Percentiles rank a stretch among this genome's conserved stretches.
Conservation (phyloP, 2,329 filamentous ascomycete species). For the Chaetoscypha palmicola region DNA sequence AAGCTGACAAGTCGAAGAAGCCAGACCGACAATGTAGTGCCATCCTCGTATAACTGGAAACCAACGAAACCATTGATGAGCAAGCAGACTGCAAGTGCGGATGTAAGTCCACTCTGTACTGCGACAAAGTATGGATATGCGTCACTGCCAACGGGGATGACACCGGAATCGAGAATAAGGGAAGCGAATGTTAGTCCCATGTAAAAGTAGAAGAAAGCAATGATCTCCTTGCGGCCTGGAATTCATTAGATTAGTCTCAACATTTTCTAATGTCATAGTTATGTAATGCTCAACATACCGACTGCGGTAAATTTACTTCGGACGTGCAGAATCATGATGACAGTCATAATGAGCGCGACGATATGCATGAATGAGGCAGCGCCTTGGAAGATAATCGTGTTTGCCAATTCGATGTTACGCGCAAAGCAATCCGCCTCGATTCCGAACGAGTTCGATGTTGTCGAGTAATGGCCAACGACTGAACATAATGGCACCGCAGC, state of each 20-base stretch:
- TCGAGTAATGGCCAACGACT: slow-evolving; percentile 68
- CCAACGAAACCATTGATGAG: slow-evolving; percentile 97
- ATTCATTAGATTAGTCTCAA: too few relatives aligned
- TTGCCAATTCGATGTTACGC: slow-evolving; percentile 89
- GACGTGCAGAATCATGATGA: slow-evolving; percentile 95
- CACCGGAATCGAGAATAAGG: slow-evolving; percentile 85
- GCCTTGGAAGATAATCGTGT: slow-evolving; percentile 96
- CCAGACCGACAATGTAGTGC: slow-evolving; percentile 90
- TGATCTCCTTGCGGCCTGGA: slow-evolving; percentile 58
- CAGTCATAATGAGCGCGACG: slow-evolving; percentile 80
- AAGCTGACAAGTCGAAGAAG: slow-evolving; percentile 73
- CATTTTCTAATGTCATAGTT: too few relatives aligned
- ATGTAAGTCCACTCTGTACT: slow-evolving; percentile 75
- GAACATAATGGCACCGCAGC: slow-evolving; percentile 83
- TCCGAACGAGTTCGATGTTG: slow-evolving; percentile 60
- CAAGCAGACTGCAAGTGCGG: slow-evolving; percentile 79
- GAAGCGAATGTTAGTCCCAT: slow-evolving; percentile 84
- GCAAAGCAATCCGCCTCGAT: slow-evolving; percentile 91
- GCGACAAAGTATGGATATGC: slow-evolving; percentile 90
- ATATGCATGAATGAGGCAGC: slow-evolving; percentile 92
- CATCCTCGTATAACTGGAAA: slow-evolving; percentile 97
- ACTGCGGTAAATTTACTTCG: slow-evolving; percentile 97
- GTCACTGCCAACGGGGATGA: slow-evolving; percentile 72
- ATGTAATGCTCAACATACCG: slow-evolving; percentile 48
- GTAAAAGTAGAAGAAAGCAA: slow-evolving; percentile 96